phyloP scores from a whole-genome alignment of 805 yeast genomes.

The Isabelozyma pseudorhagii region DNA sequence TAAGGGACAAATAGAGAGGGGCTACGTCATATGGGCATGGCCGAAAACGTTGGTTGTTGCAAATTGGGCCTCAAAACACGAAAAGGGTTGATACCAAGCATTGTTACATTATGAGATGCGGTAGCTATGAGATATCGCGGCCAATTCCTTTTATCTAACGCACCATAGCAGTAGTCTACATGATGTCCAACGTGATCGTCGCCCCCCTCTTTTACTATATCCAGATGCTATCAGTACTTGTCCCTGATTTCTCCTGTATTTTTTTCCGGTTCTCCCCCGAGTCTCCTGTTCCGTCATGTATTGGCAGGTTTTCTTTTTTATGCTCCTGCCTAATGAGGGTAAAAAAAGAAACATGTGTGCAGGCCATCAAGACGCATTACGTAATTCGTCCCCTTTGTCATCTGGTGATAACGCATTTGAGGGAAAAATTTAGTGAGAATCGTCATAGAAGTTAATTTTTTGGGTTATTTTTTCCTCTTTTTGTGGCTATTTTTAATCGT shows the following conservation, averaged over 20 bases:
- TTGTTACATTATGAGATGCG: too few species aligned
- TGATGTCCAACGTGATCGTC: neutral
- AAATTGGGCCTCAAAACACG: neutral
- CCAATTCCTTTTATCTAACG: too few species aligned
- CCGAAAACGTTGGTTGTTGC: neutral
- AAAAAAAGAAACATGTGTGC: neutral
- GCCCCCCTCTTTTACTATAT: neutral
- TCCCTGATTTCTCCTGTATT: too few species aligned
- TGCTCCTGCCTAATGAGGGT: neutral
- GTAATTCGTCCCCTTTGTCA: neutral
- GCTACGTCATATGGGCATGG: neutral
- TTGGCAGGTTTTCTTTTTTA: neutral
- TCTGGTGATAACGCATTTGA: neutral
- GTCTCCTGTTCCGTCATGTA: neutral
- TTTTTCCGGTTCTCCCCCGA: neutral
- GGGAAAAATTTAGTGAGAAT: neutral
- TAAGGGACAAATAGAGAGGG: neutral
- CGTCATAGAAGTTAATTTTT: neutral
- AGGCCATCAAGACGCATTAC: neutral
- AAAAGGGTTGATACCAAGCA: too few species aligned
- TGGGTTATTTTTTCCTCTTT: neutral
- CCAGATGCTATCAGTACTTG: neutral
- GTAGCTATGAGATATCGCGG: too few species aligned
- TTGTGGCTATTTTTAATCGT: neutral
- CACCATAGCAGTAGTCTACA: neutral